These are phyloP conservation scores for Hypoxylon intermedium DNA, from an alignment of 495 filamentous ascomycete genomes.

Conservation along the genomic window DNA sequence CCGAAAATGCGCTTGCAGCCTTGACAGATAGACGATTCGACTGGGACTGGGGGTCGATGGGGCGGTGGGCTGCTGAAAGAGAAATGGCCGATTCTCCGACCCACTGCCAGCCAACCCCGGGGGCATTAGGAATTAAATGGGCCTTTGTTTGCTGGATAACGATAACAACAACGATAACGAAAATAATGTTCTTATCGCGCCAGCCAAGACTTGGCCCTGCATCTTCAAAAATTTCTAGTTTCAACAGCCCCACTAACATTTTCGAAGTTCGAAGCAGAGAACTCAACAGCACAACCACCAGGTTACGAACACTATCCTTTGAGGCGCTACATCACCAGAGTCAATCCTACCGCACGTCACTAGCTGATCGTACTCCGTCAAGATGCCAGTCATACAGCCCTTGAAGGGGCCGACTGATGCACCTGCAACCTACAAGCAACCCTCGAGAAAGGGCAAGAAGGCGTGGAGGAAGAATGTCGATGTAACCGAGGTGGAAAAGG, in stretches of 20 bases:
- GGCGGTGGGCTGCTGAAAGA: slow-evolving; percentile 25
- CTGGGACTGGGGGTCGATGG: slow-evolving; percentile 19
- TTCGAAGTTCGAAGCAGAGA: not conserved
- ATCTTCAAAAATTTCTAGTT: slow-evolving; percentile 30
- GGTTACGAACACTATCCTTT: not conserved
- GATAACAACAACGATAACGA: no score
- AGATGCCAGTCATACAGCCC: slow-evolving; percentile 46
- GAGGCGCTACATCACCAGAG: no score
- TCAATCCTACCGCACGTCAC: no score
- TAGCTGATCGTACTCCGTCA: no score
- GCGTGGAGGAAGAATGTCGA: slow-evolving; percentile 99
- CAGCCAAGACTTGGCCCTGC: slow-evolving; percentile 3
- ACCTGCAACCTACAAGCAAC: slow-evolving; percentile 71
- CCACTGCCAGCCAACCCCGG: no score
- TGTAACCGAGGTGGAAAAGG: slow-evolving; percentile 80
- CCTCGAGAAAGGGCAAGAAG: slow-evolving; percentile 96
- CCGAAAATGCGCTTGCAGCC: slow-evolving; percentile 36
- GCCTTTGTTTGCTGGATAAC: no score
- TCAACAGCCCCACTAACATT: slow-evolving; percentile 15
- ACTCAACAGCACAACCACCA: not conserved
- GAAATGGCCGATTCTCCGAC: slow-evolving; percentile 24
- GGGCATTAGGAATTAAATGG: no score
- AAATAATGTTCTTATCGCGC: no score
- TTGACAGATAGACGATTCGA: slow-evolving; percentile 33
- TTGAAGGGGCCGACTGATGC: slow-evolving; percentile 46